A percentile compares a stretch with the other conserved stretches of the same genome.
Conservation (phyloP, 345 rosid genomes). For the Citrus maxima region DNA sequence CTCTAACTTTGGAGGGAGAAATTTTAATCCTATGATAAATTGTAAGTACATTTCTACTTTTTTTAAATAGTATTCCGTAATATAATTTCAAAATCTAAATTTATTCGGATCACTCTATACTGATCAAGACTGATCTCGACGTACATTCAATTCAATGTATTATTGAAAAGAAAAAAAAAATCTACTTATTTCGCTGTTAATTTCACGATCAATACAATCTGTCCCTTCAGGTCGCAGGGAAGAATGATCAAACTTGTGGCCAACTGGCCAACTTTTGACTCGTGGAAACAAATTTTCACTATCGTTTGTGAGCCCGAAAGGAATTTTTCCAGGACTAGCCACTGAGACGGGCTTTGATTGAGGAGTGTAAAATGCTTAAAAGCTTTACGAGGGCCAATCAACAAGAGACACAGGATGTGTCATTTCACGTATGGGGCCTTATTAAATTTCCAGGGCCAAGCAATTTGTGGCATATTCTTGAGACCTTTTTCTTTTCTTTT, state of each 20-base stretch:
- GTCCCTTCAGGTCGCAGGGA: constrained; percentile 18
- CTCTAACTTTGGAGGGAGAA: too few relatives aligned
- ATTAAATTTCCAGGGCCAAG: background rate
- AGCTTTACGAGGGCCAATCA: constrained; percentile 7
- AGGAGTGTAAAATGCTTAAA: background rate
- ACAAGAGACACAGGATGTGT: background rate
- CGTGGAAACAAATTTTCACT: background rate
- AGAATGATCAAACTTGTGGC: constrained; percentile 23
- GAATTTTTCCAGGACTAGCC: background rate
- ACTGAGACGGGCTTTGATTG: background rate
- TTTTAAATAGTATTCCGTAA: too few relatives aligned
- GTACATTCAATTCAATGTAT: too few relatives aligned
- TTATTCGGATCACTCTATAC: too few relatives aligned
- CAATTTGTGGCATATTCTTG: background rate
- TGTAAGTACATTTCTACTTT: too few relatives aligned
- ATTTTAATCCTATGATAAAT: too few relatives aligned
- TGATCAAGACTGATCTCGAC: too few relatives aligned
- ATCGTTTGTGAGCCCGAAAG: background rate
- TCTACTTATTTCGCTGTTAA: background rate
- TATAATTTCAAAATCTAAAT: too few relatives aligned
- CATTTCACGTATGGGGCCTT: background rate
- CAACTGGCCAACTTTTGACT: constrained; percentile 30
- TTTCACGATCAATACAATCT: constrained; percentile 20
- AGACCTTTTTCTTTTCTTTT: background rate
- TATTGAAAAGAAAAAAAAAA: too few relatives aligned